Conservation (phyloP, 2,329 filamentous ascomycete species). For the Nothophaeocryptopus gaeumannii region DNA sequence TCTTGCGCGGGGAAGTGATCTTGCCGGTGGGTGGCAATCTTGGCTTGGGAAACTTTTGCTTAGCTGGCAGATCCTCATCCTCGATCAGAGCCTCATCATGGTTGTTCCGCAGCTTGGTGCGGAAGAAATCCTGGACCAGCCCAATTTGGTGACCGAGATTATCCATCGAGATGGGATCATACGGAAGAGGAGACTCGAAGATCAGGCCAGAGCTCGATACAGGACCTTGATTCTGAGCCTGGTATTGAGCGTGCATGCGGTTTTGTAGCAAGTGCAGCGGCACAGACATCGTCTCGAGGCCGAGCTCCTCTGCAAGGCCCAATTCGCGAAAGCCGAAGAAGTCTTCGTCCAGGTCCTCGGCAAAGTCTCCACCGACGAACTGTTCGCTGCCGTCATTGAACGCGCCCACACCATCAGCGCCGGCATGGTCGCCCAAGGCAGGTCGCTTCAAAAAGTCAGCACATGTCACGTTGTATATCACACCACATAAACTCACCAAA, state of each 20-base stretch:
- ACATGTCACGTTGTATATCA: background rate
- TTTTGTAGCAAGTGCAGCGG: slow-evolving; percentile 92
- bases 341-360: slow-evolving; percentile 95
- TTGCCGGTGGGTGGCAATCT: slow-evolving; percentile 72
- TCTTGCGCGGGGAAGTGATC: slow-evolving; percentile 80
- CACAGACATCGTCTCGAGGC: slow-evolving; percentile 81
- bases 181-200: slow-evolving; percentile 65
- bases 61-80: slow-evolving; percentile 89
- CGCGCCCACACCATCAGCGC: slow-evolving; percentile 78
- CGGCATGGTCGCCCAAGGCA: slow-evolving; percentile 71
- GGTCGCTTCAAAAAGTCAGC: slow-evolving; percentile 56
- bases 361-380: slow-evolving; percentile 94
- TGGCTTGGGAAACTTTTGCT: slow-evolving; percentile 70
- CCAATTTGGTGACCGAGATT: slow-evolving; percentile 78
- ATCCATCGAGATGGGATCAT: slow-evolving; percentile 75
- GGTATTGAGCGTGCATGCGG: slow-evolving; percentile 79
- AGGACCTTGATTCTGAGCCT: slow-evolving; percentile 68
- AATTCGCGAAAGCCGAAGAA: slow-evolving; percentile 98
- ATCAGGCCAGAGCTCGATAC: slow-evolving; percentile 59
- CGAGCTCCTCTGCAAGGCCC: slow-evolving; percentile 86
- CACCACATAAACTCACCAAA: slow-evolving; percentile 48
- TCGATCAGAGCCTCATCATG: slow-evolving; percentile 80
- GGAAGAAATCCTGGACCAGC: slow-evolving; percentile 86
- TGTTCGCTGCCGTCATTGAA: slow-evolving; percentile 98
- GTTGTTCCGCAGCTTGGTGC: slow-evolving; percentile 81